Percentiles rank a stretch among this genome's conserved stretches.
phyloP scores from a whole-genome alignment of 176 grass and related monocot species.

The Phyllostachys edulis region DNA sequence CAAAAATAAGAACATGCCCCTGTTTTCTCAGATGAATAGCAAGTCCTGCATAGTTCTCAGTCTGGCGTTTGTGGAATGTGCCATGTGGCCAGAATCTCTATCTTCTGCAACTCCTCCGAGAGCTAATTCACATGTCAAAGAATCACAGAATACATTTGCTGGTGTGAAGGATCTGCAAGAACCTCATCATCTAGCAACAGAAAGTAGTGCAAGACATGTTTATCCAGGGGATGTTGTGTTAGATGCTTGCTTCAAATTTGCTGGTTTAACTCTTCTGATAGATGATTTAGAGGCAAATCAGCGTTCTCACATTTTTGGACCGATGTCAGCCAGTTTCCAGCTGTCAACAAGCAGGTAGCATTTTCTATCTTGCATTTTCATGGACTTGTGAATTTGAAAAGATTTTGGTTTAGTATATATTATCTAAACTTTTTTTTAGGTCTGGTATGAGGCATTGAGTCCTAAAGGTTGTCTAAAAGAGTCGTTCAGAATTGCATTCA shows the following conservation, averaged over 20 bases:
- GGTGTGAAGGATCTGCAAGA: constrained; percentile 28
- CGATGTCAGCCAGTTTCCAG: constrained; percentile 55
- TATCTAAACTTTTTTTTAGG: background rate
- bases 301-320: constrained; percentile 62
- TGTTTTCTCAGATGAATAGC: constrained; percentile 37
- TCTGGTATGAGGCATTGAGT: background rate
- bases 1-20: constrained; percentile 12
- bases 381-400: background rate
- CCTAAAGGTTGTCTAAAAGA: too few relatives aligned
- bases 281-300: constrained; percentile 58
- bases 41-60: constrained; percentile 43
- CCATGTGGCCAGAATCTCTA: constrained; percentile 50
- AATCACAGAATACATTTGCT: constrained; percentile 31
- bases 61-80: constrained; percentile 57
- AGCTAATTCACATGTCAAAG: constrained; percentile 42
- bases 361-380: constrained; percentile 38
- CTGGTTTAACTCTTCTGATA: constrained; percentile 52
- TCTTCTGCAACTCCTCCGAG: constrained; percentile 24
- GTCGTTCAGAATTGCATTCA: too few relatives aligned
- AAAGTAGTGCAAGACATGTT: constrained; percentile 43
- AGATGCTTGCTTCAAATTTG: constrained; percentile 51
- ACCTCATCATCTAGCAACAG: constrained; percentile 1
- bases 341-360: constrained; percentile 64
- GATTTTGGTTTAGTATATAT: background rate
- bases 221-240: constrained; percentile 41